These are phyloP conservation scores for Zygnema circumcarinatum DNA, from an alignment of 139 green algal genomes.

Conservation along the genomic window DNA sequence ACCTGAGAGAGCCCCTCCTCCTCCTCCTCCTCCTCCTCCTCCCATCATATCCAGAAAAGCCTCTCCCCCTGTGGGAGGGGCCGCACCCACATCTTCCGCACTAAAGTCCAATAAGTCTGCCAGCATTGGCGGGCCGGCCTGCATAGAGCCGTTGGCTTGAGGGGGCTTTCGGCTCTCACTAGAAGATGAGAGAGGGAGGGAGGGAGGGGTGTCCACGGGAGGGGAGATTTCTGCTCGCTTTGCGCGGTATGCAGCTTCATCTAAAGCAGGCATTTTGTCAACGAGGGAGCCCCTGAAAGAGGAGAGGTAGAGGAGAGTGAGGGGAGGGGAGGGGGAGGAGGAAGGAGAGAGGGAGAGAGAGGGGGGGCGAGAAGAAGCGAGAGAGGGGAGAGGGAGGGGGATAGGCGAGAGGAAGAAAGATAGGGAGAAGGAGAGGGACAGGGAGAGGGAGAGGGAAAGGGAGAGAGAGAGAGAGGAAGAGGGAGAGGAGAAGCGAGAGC, in stretches of 20 bases:
- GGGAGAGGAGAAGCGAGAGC: too few relatives aligned
- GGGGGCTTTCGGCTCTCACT: not conserved
- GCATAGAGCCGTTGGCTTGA: slow-evolving; percentile 22
- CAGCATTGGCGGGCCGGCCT: slow-evolving; percentile 39
- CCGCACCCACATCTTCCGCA: slow-evolving; percentile 11
- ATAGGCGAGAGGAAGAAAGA: too few relatives aligned
- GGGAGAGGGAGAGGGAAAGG: too few relatives aligned
- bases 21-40: slow-evolving; percentile 51
- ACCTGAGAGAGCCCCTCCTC: not conserved
- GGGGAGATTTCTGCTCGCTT: slow-evolving; percentile 37
- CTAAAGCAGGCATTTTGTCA: slow-evolving; percentile 91
- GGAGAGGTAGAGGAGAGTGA: too few relatives aligned
- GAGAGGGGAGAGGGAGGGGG: too few relatives aligned
- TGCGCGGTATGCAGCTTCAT: slow-evolving; percentile 70
- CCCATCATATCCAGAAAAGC: slow-evolving; percentile 66
- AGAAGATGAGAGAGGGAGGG: not conserved
- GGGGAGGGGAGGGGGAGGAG: too few relatives aligned
- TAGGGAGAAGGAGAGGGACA: too few relatives aligned
- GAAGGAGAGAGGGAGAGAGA: too few relatives aligned
- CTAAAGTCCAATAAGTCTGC: slow-evolving; percentile 60
- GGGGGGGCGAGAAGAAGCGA: too few relatives aligned
- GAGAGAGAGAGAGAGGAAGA: too few relatives aligned
- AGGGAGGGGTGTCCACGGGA: not conserved
- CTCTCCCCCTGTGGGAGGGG: slow-evolving; percentile 7
- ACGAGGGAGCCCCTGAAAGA: slow-evolving; percentile 72